Conservation (phyloP, 2,329 filamentous ascomycete genomes). For the Emergomyces orientalis region DNA sequence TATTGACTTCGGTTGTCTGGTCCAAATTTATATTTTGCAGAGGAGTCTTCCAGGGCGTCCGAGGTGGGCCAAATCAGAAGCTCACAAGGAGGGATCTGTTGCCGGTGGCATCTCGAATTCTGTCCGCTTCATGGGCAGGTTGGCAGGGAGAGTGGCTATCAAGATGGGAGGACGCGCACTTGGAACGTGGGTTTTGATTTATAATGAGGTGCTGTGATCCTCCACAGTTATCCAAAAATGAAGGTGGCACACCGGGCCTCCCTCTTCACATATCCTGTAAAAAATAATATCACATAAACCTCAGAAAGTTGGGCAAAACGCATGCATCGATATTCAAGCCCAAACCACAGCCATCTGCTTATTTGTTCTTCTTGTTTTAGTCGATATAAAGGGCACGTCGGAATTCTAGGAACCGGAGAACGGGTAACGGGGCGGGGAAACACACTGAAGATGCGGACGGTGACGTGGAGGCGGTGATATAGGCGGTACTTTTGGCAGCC, state of each 20-base stretch:
- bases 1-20: no score
- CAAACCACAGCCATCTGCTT: slow-evolving; percentile 4
- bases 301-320: not conserved
- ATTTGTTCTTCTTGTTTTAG: slow-evolving; percentile 1
- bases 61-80: no score
- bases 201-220: not conserved
- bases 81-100: not conserved
- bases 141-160: not conserved
- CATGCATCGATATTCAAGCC: slow-evolving; percentile 4
- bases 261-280: no score
- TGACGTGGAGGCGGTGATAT: not conserved
- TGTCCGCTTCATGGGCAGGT: not conserved
- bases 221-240: not conserved
- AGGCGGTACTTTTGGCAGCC: slow-evolving; percentile 7
- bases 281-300: slow-evolving; percentile 4
- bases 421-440: not conserved
- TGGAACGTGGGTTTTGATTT: not conserved
- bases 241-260: not conserved
- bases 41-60: no score
- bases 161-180: not conserved
- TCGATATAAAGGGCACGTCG: not conserved
- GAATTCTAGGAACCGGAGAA: slow-evolving; percentile 2
- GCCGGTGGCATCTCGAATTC: not conserved
- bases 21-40: no score
- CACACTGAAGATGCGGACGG: not conserved